Evolutionary conservation across 2,329 filamentous ascomycete genomes (phyloP).

Genomic region (Dothideomycetes sp.): DNA sequence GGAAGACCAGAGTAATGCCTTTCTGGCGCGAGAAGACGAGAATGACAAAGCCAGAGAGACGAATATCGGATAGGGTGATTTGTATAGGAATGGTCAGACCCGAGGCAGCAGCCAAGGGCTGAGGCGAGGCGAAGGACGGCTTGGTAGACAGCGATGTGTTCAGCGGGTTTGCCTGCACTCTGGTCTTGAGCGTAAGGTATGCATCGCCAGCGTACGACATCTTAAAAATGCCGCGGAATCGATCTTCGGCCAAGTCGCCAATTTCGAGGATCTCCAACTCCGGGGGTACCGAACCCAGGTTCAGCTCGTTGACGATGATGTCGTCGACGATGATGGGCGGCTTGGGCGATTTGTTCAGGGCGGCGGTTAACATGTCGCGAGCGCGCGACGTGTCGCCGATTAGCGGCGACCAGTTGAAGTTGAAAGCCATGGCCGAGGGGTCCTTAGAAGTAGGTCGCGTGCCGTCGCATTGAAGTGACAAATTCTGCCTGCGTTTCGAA

Average conservation of each 20-base stretch:
- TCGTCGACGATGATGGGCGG: conserved; percentile 99
- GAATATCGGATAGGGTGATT: conserved; percentile 91
- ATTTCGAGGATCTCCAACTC: conserved; percentile 97
- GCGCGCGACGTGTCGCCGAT: conserved; percentile 90
- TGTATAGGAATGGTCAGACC: conserved; percentile 95
- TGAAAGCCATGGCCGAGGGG: conserved; percentile 80
- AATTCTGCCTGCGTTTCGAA: not conserved
- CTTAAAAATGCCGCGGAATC: conserved; percentile 97
- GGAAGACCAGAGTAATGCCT: conserved; percentile 89
- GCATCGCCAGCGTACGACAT: conserved; percentile 97
- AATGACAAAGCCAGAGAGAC: conserved; percentile 93
- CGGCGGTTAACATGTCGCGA: conserved; percentile 86
- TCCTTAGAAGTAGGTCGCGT: conserved; percentile 9
- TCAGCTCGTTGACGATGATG: conserved; percentile 95
- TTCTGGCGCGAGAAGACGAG: conserved; percentile 97
- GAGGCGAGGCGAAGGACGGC: conserved; percentile 81
- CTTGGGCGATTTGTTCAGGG: conserved; percentile 95
- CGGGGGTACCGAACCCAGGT: conserved; percentile 86
- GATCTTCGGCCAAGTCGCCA: conserved; percentile 91
- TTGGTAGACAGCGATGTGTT: conserved; percentile 93
- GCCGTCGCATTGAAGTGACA: conserved; percentile 12
- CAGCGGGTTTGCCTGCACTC: conserved; percentile 93
- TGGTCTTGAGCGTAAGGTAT: conserved; percentile 86
- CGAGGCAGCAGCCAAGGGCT: conserved; percentile 81
- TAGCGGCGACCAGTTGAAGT: conserved; percentile 99